Conservation (phyloP, 345 rosid genomes). For the Arabidopsis suecica region DNA sequence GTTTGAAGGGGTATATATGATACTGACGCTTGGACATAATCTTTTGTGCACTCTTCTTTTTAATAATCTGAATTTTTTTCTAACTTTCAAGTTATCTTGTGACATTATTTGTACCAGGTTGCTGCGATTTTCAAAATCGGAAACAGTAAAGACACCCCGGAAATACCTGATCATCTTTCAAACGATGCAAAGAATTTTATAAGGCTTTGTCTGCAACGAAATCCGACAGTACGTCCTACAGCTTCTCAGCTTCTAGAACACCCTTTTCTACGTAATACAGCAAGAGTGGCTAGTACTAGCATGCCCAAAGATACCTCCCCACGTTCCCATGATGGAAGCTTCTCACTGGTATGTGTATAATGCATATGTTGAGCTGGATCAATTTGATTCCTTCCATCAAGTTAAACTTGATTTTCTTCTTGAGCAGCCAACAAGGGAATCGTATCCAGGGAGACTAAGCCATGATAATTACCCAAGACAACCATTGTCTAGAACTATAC, state of each 20-base stretch:
- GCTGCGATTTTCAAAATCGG: slow-evolving; percentile 98
- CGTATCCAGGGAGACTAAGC: slow-evolving; percentile 58
- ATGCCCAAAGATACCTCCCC: slow-evolving; percentile 63
- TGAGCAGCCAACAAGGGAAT: slow-evolving; percentile 75
- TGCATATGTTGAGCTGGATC: slow-evolving; percentile 24
- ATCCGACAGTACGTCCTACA: slow-evolving; percentile 80
- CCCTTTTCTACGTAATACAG: slow-evolving; percentile 68
- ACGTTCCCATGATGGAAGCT: slow-evolving; percentile 67
- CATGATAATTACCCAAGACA: slow-evolving; percentile 60
- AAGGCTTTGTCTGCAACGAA: slow-evolving; percentile 85
- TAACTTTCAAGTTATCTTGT: slow-evolving; percentile 18
- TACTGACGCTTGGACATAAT: slow-evolving; percentile 15
- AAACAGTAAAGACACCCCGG: slow-evolving; percentile 93
- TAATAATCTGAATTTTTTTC: neutral
- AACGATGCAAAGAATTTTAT: slow-evolving; percentile 78
- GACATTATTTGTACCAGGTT: slow-evolving; percentile 62
- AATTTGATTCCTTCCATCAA: slow-evolving; percentile 2
- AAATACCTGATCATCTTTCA: slow-evolving; percentile 87
- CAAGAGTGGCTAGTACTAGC: slow-evolving; percentile 55
- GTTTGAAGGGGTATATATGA: slow-evolving; percentile 84
- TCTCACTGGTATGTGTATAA: slow-evolving; percentile 59
- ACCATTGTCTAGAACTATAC: slow-evolving; percentile 52
- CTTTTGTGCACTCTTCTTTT: slow-evolving; percentile 13
- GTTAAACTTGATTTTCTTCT: slow-evolving; percentile 26
- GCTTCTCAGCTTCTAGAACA: slow-evolving; percentile 82